phyloP scores from a whole-genome alignment of 208 protist species.

The Lotmaria passim region DNA sequence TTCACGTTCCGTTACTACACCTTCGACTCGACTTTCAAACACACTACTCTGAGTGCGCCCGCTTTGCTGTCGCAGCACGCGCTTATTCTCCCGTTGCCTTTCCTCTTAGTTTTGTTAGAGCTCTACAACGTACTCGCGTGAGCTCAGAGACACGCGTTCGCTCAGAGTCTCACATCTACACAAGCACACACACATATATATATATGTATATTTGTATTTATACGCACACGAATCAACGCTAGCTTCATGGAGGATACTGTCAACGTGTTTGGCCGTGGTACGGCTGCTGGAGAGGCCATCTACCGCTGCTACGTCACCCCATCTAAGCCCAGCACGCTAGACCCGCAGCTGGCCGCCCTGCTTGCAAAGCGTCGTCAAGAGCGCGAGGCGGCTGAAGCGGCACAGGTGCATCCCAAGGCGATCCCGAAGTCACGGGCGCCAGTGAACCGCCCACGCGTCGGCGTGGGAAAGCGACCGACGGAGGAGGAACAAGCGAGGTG shows the following conservation, averaged over 20 bases:
- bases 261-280: conserved; percentile 86
- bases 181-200: not conserved
- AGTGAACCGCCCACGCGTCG: conserved; percentile 69
- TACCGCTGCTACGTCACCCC: conserved; percentile 83
- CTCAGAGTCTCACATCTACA: no score
- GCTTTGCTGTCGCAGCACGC: no score
- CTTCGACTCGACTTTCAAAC: no score
- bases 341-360: conserved; percentile 70
- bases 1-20: no score
- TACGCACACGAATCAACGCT: not conserved
- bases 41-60: no score
- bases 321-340: conserved; percentile 79
- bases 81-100: no score
- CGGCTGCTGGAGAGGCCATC: conserved; percentile 86
- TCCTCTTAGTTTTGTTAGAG: no score
- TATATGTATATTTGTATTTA: not conserved
- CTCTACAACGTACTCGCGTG: no score
- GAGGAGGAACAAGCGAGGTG: conserved; percentile 64
- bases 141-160: no score
- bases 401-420: conserved; percentile 63
- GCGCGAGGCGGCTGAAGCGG: conserved; percentile 69
- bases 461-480: conserved; percentile 39
- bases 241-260: conserved; percentile 52
- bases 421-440: conserved; percentile 85
- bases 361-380: conserved; percentile 61